Evolutionary conservation across 2,329 filamentous ascomycete species (phyloP).

Genomic region (Paracoccidioides lutzii): DNA sequence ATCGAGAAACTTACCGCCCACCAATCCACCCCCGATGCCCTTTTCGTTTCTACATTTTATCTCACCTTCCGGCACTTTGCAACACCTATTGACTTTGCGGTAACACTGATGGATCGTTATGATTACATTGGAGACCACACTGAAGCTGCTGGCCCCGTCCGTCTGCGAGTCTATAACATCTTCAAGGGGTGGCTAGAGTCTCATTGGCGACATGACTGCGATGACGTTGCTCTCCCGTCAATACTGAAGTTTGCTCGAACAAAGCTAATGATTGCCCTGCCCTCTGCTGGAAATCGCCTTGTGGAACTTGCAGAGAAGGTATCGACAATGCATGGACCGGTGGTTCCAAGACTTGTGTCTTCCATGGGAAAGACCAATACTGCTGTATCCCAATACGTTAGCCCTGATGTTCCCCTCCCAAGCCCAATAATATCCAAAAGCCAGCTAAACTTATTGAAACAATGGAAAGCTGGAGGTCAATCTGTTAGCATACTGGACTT

Average conservation of each 20-base stretch:
- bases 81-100: conserved; percentile 62
- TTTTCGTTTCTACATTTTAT: conserved; percentile 90
- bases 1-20: conserved; percentile 92
- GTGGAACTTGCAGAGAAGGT: conserved; percentile 70
- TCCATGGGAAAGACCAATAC: conserved; percentile 81
- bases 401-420: conserved; percentile 60
- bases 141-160: conserved; percentile 63
- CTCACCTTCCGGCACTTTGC: conserved; percentile 92
- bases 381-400: conserved; percentile 56
- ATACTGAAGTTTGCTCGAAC: conserved; percentile 71
- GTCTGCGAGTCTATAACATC: conserved; percentile 84
- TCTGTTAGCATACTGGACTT: conserved; percentile 73
- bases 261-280: conserved; percentile 55
- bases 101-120: conserved; percentile 78
- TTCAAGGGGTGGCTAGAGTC: conserved; percentile 97
- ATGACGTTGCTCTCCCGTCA: conserved; percentile 59
- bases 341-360: conserved; percentile 71
- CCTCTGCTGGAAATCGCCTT: conserved; percentile 67
- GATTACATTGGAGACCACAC: conserved; percentile 76
- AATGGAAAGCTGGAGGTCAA: conserved; percentile 60
- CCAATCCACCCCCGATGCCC: conserved; percentile 79
- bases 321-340: conserved; percentile 53
- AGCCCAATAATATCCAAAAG: conserved; percentile 58
- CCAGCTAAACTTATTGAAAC: conserved; percentile 57
- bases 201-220: conserved; percentile 77